Evolutionary conservation across 2,329 filamentous ascomycete genomes (phyloP), one percentile per base, ranked within the genome.

Genomic region (Calycina marina): DNA sequence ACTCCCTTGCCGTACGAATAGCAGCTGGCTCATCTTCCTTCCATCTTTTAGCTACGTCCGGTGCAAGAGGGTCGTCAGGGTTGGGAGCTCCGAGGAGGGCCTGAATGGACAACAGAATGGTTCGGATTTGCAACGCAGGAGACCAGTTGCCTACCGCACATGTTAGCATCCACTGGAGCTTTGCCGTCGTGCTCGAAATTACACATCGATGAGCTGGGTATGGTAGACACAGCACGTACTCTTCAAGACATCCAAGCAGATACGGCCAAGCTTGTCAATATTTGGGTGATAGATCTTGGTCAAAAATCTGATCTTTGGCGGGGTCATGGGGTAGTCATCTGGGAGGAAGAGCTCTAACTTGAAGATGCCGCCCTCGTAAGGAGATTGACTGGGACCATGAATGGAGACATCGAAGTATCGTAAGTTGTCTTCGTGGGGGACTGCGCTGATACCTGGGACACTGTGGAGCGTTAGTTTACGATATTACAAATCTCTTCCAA

Each of bases 201-300:
- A 47, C 14, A 25, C 14, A 12, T 17, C 15, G 18, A 28, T 14
- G 27, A 29, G 18, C 12, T 8, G 6, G n/a, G n/a, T 15, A 4
- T 12, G 12, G 4, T 16, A 5, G 9, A 8, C 25, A 28, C 25
- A 15, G n/a, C 6, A 47, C 71, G 47, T 63, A 93, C 90, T 93
- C 67, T 98, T 98, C 36, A 98, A 62, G 18, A 98, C 90, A 55
- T 98, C 90, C 30, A 98, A 63, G 55, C 92, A 98, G 59, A 98
- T 98, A 39, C 90, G 80, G 39, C 90, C 90, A 2, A 98, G 73
- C 60, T 92, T 92, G 57, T 98, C 90, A 47, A 98, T 94, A 56
- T 98, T 98, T 32, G 90, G 90, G 57, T 98, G 92, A 60, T 96
- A 98, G 57, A 98, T 96, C 62, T 93, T 94, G 48, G 92, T 98